Percentiles rank a stretch among this genome's conserved stretches.
phyloP scores from a whole-genome alignment of 768 basidiomycete genomes.

The Coprinellus micaceus region DNA sequence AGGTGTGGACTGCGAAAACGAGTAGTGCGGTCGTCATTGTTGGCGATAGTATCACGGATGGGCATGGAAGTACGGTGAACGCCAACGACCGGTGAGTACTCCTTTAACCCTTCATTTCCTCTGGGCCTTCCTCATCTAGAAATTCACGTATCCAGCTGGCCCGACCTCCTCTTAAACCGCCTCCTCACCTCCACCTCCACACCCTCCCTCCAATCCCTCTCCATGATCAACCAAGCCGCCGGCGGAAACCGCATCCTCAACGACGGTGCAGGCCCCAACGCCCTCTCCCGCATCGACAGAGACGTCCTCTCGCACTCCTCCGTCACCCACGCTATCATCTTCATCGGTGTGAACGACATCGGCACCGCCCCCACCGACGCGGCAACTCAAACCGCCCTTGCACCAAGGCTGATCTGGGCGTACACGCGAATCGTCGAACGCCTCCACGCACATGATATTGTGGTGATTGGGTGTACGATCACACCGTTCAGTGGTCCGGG shows the following conservation, averaged over 20 bases:
- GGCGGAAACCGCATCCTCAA: conserved; percentile 51
- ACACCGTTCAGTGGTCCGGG: conserved; percentile 45
- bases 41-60: conserved; percentile 54
- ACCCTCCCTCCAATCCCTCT: conserved; percentile 28
- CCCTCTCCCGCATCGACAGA: conserved; percentile 45
- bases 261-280: conserved; percentile 47
- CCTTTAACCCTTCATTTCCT: not conserved
- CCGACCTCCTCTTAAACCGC: conserved; percentile 43
- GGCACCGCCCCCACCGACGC: conserved; percentile 34
- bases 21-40: conserved; percentile 37
- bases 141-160: conserved; percentile 32
- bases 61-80: conserved; percentile 42
- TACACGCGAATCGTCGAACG: conserved; percentile 43
- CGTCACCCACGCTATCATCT: conserved; percentile 46
- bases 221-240: conserved; percentile 48
- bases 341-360: conserved; percentile 55
- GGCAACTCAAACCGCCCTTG: conserved; percentile 33
- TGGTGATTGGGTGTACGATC: conserved; percentile 48
- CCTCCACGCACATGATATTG: conserved; percentile 38
- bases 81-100: conserved; percentile 38
- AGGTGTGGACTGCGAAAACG: conserved; percentile 32
- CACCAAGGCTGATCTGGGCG: conserved; percentile 39
- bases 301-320: conserved; percentile 47
- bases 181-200: conserved; percentile 33
- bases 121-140: conserved; percentile 1